Conservation (phyloP, 768 basidiomycete genomes). For the Vararia minispora region DNA sequence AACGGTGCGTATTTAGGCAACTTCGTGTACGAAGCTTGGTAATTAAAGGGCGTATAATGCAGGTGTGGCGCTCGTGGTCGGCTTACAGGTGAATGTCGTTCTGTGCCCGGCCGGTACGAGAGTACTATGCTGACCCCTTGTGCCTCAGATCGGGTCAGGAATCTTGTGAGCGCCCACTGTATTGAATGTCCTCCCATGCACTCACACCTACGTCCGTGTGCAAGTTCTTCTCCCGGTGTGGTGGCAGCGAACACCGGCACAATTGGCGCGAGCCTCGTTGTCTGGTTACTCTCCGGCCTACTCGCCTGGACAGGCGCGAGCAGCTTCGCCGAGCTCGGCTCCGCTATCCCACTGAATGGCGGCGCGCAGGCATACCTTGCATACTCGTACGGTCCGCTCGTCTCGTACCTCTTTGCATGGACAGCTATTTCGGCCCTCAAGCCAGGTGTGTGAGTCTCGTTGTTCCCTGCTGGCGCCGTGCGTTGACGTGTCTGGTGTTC, state of each 20-base stretch:
- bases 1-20: constrained; percentile 39
- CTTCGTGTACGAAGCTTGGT: background rate
- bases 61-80: constrained; percentile 84
- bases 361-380: constrained; percentile 73
- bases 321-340: constrained; percentile 87
- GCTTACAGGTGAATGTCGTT: constrained; percentile 48
- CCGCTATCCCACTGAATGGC: constrained; percentile 67
- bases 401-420: constrained; percentile 92
- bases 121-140: constrained; percentile 1
- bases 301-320: constrained; percentile 94
- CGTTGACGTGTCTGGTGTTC: constrained; percentile 3
- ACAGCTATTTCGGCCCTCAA: constrained; percentile 84
- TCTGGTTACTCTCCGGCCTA: constrained; percentile 78
- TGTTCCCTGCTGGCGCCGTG: background rate
- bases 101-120: constrained; percentile 4
- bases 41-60: constrained; percentile 1
- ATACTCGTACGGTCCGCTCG: constrained; percentile 78
- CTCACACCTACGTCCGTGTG: too few relatives aligned
- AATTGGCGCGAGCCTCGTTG: constrained; percentile 78
- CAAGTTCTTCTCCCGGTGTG: constrained; percentile 90
- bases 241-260: constrained; percentile 83
- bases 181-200: constrained; percentile 3
- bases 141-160: constrained; percentile 70
- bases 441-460: constrained; percentile 45
- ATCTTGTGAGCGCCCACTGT: constrained; percentile 60